Percentiles rank a stretch among this genome's conserved stretches.
Conservation (phyloP, 345 rosid species). For the Orychophragmus violaceus region DNA sequence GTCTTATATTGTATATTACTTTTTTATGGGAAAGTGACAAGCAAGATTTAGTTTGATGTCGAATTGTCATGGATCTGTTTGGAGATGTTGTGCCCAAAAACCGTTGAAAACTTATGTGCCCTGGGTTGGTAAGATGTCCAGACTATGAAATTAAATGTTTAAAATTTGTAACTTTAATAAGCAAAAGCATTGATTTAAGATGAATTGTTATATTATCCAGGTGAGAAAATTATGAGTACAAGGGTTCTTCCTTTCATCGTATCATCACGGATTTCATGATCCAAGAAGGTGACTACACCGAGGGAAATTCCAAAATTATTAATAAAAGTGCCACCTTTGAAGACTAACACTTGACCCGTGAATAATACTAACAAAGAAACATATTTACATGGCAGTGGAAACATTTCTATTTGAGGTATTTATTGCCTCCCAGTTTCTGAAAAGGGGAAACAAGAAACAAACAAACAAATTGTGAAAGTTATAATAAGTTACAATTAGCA, state of each 20-base stretch:
- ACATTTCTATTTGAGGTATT: neutral
- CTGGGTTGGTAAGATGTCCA: slow-evolving; percentile 50
- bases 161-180: neutral
- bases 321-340: slow-evolving; percentile 62
- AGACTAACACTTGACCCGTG: slow-evolving; percentile 75
- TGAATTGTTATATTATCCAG: slow-evolving; percentile 37
- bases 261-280: slow-evolving; percentile 92
- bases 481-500: too few species aligned
- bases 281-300: slow-evolving; percentile 90
- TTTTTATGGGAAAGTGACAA: slow-evolving; percentile 82
- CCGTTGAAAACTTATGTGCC: slow-evolving; percentile 79
- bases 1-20: too few species aligned
- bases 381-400: neutral
- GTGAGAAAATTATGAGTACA: slow-evolving; percentile 86
- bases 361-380: slow-evolving; percentile 14
- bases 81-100: slow-evolving; percentile 80
- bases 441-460: too few species aligned
- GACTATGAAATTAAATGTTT: neutral
- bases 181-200: neutral
- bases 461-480: too few species aligned
- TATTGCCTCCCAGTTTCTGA: too few species aligned
- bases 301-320: too few species aligned
- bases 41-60: slow-evolving; percentile 78
- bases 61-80: slow-evolving; percentile 79
- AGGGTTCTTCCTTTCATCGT: slow-evolving; percentile 87